Evolutionary conservation across 331 rosid species (phyloP).

Genomic region (Arachis monticola): DNA sequence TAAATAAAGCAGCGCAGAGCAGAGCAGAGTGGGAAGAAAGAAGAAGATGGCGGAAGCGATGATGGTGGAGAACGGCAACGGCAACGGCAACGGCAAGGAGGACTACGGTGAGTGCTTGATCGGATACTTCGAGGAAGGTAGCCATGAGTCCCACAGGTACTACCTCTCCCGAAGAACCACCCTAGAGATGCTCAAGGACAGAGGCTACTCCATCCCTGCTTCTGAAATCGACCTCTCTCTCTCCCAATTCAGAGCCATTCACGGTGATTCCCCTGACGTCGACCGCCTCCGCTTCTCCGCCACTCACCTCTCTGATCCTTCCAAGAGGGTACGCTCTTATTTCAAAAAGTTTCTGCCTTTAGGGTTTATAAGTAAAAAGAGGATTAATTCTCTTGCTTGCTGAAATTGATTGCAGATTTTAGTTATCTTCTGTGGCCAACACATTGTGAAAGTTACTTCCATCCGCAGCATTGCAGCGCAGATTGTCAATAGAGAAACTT

Average conservation of each 20-base stretch:
- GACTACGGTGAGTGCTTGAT: conserved; percentile 51
- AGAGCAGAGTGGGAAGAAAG: conserved; percentile 16
- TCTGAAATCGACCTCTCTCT: conserved; percentile 67
- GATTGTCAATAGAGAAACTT: conserved; percentile 66
- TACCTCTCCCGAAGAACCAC: conserved; percentile 71
- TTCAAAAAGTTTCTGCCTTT: neutral
- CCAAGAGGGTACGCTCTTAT: conserved; percentile 52
- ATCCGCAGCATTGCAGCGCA: conserved; percentile 61
- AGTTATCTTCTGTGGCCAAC: conserved; percentile 67
- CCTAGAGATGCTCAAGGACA: conserved; percentile 84
- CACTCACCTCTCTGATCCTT: conserved; percentile 62
- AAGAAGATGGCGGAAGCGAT: conserved; percentile 14
- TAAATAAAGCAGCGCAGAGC: neutral
- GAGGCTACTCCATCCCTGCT: conserved; percentile 70
- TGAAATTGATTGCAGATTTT: conserved; percentile 59
- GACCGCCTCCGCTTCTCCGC: conserved; percentile 81
- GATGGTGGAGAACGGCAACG: conserved; percentile 10
- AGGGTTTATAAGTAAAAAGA: no score
- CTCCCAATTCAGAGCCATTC: conserved; percentile 62
- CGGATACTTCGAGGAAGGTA: conserved; percentile 58
- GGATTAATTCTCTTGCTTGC: neutral
- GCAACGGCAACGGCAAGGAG: neutral
- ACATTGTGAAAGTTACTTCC: conserved; percentile 62
- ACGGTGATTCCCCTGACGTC: conserved; percentile 57
- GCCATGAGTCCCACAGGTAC: conserved; percentile 73